Evolutionary conservation across 768 basidiomycete genomes (phyloP).

Genomic region (Collybia sordida): DNA sequence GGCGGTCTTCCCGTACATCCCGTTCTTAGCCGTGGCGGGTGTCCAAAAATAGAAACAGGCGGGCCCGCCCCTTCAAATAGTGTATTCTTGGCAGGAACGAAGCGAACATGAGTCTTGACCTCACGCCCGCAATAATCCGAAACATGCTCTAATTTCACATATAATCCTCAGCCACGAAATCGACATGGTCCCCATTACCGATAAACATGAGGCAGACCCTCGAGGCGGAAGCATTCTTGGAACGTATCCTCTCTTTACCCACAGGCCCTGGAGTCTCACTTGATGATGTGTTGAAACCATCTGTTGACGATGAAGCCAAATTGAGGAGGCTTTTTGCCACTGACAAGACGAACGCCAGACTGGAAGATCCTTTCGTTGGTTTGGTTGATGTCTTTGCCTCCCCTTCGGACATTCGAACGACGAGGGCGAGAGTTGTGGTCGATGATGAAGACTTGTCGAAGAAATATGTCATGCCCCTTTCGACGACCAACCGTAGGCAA

Average conservation of each 20-base stretch:
- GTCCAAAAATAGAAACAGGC: too few relatives aligned
- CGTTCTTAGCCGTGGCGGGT: too few relatives aligned
- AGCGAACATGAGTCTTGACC: too few relatives aligned
- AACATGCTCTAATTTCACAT: too few relatives aligned
- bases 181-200: not conserved
- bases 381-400: constrained; percentile 61
- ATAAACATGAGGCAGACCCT: constrained; percentile 18
- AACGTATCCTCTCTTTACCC: constrained; percentile 19
- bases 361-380: constrained; percentile 51
- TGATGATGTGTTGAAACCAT: constrained; percentile 45
- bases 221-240: constrained; percentile 22
- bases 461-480: constrained; percentile 56
- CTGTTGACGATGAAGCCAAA: constrained; percentile 55
- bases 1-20: too few relatives aligned
- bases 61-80: too few relatives aligned
- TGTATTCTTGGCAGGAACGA: too few relatives aligned
- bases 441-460: constrained; percentile 43
- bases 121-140: too few relatives aligned
- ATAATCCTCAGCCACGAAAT: too few relatives aligned
- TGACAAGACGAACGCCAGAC: constrained; percentile 43
- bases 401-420: constrained; percentile 45
- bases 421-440: constrained; percentile 48
- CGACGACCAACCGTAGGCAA: constrained; percentile 39
- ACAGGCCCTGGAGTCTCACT: constrained; percentile 32
- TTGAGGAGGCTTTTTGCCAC: constrained; percentile 57